Percentiles rank a stretch among this genome's conserved stretches.
phyloP scores from a whole-genome alignment of 495 filamentous ascomycete genomes.

The Arthonia radiata region DNA sequence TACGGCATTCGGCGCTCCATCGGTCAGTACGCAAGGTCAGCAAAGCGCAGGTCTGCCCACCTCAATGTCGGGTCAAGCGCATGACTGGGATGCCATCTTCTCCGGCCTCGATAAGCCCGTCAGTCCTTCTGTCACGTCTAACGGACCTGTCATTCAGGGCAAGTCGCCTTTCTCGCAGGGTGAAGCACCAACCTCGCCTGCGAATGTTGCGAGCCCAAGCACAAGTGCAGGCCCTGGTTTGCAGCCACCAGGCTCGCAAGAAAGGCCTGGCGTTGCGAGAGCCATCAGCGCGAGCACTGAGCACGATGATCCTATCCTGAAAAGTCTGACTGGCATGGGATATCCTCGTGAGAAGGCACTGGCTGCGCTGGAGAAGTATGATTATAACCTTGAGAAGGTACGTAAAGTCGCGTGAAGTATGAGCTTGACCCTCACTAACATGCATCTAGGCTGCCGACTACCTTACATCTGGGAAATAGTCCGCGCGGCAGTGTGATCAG shows the following conservation, averaged over 20 bases:
- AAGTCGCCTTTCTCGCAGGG: too few relatives aligned
- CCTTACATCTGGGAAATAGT: not conserved
- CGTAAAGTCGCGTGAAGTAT: constrained; percentile 9
- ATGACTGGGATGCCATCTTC: constrained; percentile 95
- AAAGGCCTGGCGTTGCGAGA: constrained; percentile 31
- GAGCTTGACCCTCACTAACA: not conserved
- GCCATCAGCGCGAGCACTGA: constrained; percentile 49
- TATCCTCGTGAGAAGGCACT: constrained; percentile 61
- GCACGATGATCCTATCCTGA: constrained; percentile 77
- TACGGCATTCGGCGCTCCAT: too few relatives aligned
- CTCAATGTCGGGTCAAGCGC: constrained; percentile 15
- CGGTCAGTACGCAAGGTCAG: too few relatives aligned
- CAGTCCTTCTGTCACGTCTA: too few relatives aligned
- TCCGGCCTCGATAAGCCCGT: constrained; percentile 42
- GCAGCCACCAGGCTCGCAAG: too few relatives aligned
- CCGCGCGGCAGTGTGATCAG: too few relatives aligned
- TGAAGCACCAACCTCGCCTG: too few relatives aligned
- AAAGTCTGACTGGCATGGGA: constrained; percentile 77
- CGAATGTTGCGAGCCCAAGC: too few relatives aligned
- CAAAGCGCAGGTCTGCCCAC: constrained; percentile 9
- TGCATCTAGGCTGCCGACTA: not conserved
- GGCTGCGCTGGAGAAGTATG: constrained; percentile 70
- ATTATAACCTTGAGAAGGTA: constrained; percentile 90
- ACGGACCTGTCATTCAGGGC: too few relatives aligned
- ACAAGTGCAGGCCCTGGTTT: too few relatives aligned